These are phyloP conservation scores for Curvularia spicifera DNA, from an alignment of 2,329 filamentous ascomycete genomes.

Conservation along the genomic window DNA sequence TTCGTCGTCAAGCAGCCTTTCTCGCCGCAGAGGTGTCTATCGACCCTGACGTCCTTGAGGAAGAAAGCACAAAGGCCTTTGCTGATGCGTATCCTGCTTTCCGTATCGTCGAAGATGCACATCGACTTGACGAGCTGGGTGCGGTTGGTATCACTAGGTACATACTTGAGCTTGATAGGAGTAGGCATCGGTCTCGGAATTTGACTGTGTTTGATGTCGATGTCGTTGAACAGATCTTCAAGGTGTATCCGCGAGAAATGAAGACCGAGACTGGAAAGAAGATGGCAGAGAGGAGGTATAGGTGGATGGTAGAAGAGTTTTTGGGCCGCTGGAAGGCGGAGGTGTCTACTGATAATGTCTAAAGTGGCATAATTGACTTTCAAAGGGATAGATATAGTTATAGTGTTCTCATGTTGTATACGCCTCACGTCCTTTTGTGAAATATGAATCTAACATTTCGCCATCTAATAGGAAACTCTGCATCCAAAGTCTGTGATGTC, in stretches of 20 bases:
- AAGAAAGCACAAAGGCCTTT: neutral
- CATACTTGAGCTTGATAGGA: neutral
- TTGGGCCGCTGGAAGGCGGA: neutral
- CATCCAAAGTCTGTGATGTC: neutral
- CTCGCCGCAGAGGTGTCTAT: neutral
- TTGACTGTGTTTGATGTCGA: neutral
- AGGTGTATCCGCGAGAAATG: neutral
- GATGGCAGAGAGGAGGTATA: neutral
- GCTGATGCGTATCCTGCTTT: neutral
- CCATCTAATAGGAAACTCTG: neutral
- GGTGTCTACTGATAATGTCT: no score
- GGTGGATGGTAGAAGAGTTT: neutral
- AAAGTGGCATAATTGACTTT: neutral
- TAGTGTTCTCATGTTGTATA: neutral
- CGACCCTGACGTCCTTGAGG: neutral
- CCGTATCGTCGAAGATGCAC: conserved; percentile 2
- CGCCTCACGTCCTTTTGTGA: neutral
- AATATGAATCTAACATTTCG: neutral
- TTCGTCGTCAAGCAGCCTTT: neutral
- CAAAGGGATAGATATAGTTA: no score
- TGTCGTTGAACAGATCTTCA: neutral
- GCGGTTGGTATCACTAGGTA: neutral
- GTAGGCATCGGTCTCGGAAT: no score
- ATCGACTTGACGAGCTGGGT: neutral
- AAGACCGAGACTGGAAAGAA: conserved; percentile 3